phyloP scores from a whole-genome alignment of 2,329 filamentous ascomycete species.

The Xylariaceae sp. region DNA sequence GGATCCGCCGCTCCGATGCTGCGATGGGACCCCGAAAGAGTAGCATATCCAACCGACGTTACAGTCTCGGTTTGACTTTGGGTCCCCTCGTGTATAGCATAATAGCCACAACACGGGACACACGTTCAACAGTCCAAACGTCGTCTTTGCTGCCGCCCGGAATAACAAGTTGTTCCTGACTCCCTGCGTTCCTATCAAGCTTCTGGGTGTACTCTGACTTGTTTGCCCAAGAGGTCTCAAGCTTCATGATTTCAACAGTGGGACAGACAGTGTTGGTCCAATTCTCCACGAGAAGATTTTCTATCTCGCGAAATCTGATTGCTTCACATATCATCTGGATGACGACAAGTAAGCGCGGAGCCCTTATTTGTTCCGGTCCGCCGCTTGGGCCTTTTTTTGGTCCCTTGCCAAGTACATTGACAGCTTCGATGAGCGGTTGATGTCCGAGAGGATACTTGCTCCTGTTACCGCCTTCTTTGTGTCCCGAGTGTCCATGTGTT shows the following conservation, averaged over 20 bases:
- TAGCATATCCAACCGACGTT: background rate
- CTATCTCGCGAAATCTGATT: conserved; percentile 1
- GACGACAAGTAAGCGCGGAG: conserved; percentile 2
- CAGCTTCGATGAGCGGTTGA: background rate
- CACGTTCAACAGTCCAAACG: background rate
- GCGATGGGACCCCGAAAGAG: background rate
- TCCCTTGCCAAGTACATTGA: background rate
- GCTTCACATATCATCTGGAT: conserved; percentile 9
- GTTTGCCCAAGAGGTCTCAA: background rate
- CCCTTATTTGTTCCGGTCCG: background rate
- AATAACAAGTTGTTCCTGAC: background rate
- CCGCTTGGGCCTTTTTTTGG: background rate
- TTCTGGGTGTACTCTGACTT: background rate
- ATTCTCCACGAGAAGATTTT: background rate
- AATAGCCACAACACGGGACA: background rate
- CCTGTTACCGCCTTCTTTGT: background rate
- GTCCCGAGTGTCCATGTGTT: background rate
- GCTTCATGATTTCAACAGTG: background rate
- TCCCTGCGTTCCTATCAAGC: background rate
- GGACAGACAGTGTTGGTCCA: background rate
- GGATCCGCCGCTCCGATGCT: background rate
- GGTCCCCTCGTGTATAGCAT: background rate
- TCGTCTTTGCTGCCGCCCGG: background rate
- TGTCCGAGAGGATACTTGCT: background rate
- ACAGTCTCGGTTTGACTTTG: background rate